These are phyloP conservation scores for Chrysosporium keratinophilum DNA, from an alignment of 2,329 filamentous ascomycete genomes.

Conservation along the genomic window DNA sequence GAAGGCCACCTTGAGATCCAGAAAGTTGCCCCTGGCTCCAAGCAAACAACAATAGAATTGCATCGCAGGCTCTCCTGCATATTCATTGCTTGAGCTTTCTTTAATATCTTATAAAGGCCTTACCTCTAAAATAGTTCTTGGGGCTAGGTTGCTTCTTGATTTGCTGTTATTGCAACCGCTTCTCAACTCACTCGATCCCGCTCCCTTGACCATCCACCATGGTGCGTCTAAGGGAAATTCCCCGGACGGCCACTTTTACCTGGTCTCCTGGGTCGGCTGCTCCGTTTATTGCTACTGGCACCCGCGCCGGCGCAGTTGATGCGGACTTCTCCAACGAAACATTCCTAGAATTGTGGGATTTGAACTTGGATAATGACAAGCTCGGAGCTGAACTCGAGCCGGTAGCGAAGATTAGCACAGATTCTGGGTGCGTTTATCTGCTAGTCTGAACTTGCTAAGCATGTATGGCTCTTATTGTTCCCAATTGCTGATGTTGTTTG, in stretches of 20 bases:
- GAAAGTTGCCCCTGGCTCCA: conserved; percentile 11
- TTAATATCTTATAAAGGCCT: background rate
- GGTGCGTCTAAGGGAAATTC: conserved; percentile 94
- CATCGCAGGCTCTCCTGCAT: conserved; percentile 1
- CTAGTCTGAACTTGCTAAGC: background rate
- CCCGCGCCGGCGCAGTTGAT: conserved; percentile 86
- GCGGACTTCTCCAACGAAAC: conserved; percentile 97
- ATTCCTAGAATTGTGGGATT: conserved; percentile 91
- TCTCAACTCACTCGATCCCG: background rate
- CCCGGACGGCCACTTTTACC: conserved; percentile 90
- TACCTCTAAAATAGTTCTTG: background rate
- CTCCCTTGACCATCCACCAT: conserved; percentile 44
- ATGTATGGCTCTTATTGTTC: background rate
- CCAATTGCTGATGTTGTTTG: conserved; percentile 19
- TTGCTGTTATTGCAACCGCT: background rate
- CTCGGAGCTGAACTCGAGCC: conserved; percentile 77
- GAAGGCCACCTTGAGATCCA: conserved; percentile 12
- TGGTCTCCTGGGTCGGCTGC: conserved; percentile 77
- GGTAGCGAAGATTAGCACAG: conserved; percentile 69
- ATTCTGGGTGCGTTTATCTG: conserved; percentile 60
- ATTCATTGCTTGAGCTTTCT: background rate
- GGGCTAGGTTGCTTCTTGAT: background rate
- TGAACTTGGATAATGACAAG: conserved; percentile 66
- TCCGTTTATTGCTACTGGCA: conserved; percentile 84
- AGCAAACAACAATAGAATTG: conserved; percentile 5